Percentiles rank a stretch among this genome's conserved stretches.
These are phyloP conservation scores for Phaffia australis DNA, from an alignment of 768 basidiomycete species.

Conservation along the genomic window DNA sequence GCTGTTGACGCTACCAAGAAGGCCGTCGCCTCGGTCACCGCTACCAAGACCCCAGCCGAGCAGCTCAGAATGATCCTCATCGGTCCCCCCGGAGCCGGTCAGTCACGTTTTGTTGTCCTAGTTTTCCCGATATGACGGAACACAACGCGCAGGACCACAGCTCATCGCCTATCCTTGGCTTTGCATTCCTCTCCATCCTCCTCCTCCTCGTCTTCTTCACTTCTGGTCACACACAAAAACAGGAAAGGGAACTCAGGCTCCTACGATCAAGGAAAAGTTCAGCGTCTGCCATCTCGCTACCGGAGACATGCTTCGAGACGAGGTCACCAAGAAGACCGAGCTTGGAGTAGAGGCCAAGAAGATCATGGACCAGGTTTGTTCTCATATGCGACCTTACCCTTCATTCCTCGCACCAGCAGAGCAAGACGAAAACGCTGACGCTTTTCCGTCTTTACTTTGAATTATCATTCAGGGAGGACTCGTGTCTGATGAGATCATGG, in stretches of 20 bases:
- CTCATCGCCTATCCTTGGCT: neutral
- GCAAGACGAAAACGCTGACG: too few relatives aligned
- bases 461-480: conserved; percentile 41
- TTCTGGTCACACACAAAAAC: conserved; percentile 5
- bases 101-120: conserved; percentile 32
- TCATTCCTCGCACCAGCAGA: too few relatives aligned
- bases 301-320: conserved; percentile 95
- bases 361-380: conserved; percentile 85
- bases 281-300: conserved; percentile 97
- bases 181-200: neutral
- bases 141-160: neutral
- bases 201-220: neutral
- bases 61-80: conserved; percentile 84
- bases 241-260: conserved; percentile 99
- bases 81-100: conserved; percentile 95
- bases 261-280: conserved; percentile 79
- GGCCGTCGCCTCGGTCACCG: conserved; percentile 30
- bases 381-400: too few relatives aligned
- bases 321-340: conserved; percentile 73
- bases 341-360: conserved; percentile 90
- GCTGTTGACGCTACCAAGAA: conserved; percentile 42
- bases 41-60: conserved; percentile 49
- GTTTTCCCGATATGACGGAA: neutral
- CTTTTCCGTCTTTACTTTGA: too few relatives aligned
- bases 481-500: conserved; percentile 92